These are phyloP conservation scores for Sclerotinia sclerotiorum DNA, from an alignment of 2,329 filamentous ascomycete species.

Conservation along the genomic window DNA sequence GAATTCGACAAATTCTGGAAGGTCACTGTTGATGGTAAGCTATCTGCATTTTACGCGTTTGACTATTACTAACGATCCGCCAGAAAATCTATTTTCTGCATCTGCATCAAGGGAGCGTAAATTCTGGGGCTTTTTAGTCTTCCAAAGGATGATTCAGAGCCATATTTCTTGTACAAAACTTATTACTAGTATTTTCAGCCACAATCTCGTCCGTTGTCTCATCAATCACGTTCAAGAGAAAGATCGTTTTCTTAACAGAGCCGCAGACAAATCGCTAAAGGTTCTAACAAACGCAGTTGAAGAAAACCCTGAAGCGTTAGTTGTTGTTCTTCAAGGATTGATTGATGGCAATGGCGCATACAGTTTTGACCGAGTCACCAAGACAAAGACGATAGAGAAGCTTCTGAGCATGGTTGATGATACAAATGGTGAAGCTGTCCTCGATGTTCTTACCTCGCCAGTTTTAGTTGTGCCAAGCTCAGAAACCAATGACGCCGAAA, in stretches of 20 bases:
- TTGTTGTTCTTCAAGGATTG: constrained; percentile 64
- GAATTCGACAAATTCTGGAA: constrained; percentile 80
- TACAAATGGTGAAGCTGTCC: constrained; percentile 42
- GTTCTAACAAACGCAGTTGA: constrained; percentile 65
- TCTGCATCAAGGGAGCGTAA: constrained; percentile 85
- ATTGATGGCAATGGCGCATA: constrained; percentile 68
- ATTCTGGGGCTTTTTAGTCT: constrained; percentile 85
- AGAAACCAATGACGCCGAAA: constrained; percentile 36
- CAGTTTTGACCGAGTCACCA: constrained; percentile 84
- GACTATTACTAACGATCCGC: constrained; percentile 25
- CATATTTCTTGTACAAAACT: constrained; percentile 50
- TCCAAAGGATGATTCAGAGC: constrained; percentile 69
- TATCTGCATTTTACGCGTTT: neutral
- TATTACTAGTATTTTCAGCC: constrained; percentile 68
- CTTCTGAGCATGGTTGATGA: constrained; percentile 34
- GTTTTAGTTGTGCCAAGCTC: constrained; percentile 41
- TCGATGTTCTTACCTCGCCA: constrained; percentile 50
- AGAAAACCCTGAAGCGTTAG: constrained; percentile 57
- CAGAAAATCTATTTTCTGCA: constrained; percentile 80
- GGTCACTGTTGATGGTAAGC: constrained; percentile 79
- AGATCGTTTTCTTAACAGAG: constrained; percentile 76
- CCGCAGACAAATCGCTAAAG: constrained; percentile 74
- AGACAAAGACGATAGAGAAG: constrained; percentile 78
- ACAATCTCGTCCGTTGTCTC: constrained; percentile 77
- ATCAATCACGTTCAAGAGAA: constrained; percentile 79